Evolutionary conservation across 2,329 filamentous ascomycete genomes (phyloP).

Genomic region (Claviceps cyperi): DNA sequence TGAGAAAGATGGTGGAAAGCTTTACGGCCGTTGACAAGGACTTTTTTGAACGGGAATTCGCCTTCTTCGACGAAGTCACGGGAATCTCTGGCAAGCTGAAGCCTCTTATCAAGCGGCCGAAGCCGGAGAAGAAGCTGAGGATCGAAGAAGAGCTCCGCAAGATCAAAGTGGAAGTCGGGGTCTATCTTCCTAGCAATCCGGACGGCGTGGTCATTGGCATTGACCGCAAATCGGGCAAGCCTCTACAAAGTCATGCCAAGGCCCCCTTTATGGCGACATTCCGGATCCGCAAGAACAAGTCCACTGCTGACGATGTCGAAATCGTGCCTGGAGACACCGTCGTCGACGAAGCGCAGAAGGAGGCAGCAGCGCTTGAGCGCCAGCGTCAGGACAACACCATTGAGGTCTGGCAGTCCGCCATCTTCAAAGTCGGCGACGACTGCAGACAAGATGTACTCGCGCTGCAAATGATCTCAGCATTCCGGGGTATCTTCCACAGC

Average conservation of each 20-base stretch:
- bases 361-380: background rate
- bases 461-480: constrained; percentile 93
- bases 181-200: constrained; percentile 93
- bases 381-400: constrained; percentile 41
- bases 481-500: constrained; percentile 90
- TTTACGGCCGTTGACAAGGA: constrained; percentile 65
- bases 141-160: constrained; percentile 97
- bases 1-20: constrained; percentile 65
- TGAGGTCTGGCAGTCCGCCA: constrained; percentile 97
- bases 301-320: constrained; percentile 7
- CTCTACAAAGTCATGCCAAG: constrained; percentile 93
- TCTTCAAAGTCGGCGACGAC: constrained; percentile 99
- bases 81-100: constrained; percentile 90
- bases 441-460: constrained; percentile 94
- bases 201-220: constrained; percentile 96
- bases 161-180: constrained; percentile 91
- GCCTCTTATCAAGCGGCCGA: constrained; percentile 79
- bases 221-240: constrained; percentile 94
- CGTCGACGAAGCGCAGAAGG: constrained; percentile 27
- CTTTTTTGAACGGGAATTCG: constrained; percentile 90
- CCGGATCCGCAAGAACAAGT: constrained; percentile 72
- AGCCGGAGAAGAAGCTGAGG: constrained; percentile 96
- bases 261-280: constrained; percentile 99
- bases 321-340: constrained; percentile 17
- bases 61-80: constrained; percentile 97